These are phyloP conservation scores for Volvox reticuliferus DNA, from an alignment of 139 green algal genomes.

Conservation along the genomic window DNA sequence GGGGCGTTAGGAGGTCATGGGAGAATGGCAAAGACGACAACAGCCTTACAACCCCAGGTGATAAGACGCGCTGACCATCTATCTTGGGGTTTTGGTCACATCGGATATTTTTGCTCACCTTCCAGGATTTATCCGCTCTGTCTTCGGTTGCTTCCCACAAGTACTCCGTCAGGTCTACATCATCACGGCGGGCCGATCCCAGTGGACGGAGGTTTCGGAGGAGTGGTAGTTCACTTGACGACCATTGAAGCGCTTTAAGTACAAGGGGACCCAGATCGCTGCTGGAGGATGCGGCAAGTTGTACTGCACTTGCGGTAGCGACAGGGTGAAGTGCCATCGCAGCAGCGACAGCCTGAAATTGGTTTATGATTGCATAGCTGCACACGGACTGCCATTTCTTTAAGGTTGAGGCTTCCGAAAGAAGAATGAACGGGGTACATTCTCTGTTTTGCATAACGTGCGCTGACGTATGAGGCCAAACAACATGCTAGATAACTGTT, in stretches of 20 bases:
- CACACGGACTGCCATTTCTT: background rate
- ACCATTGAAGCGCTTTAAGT: background rate
- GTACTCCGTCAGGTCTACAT: background rate
- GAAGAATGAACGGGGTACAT: background rate
- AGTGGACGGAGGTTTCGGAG: background rate
- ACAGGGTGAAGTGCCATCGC: background rate
- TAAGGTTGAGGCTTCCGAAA: background rate
- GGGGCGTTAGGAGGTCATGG: too few species aligned
- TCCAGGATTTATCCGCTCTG: too few species aligned
- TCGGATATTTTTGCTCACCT: too few species aligned
- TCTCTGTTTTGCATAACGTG: too few species aligned
- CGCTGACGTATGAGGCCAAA: too few species aligned
- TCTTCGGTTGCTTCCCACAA: background rate
- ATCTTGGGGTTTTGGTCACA: too few species aligned
- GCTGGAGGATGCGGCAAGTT: background rate
- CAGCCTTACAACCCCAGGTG: too few species aligned
- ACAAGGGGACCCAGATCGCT: background rate
- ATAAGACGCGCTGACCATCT: too few species aligned
- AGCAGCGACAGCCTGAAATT: background rate
- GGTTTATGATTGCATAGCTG: conserved; percentile 12
- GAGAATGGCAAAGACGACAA: too few species aligned
- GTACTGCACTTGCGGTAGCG: background rate
- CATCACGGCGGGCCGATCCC: too few species aligned
- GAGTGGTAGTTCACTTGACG: background rate
- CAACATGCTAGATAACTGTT: too few species aligned